These are phyloP conservation scores for Trypanosomatidae sp. DNA, from an alignment of 208 protist species.

Conservation along the genomic window DNA sequence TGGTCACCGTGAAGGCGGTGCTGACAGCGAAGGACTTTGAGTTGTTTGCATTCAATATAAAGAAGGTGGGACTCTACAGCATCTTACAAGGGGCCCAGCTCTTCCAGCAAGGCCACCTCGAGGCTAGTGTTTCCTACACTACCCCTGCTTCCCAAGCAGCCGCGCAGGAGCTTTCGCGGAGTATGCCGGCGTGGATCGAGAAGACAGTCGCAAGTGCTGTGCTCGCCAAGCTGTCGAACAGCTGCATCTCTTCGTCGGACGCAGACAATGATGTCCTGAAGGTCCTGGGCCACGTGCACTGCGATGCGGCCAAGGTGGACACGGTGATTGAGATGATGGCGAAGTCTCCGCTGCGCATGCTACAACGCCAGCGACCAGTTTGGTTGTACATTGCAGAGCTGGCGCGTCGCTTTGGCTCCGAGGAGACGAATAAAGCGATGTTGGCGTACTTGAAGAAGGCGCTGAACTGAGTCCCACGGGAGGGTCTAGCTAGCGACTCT, in stretches of 20 bases:
- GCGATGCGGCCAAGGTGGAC: conserved; percentile 50
- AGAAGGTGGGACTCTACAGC: conserved; percentile 54
- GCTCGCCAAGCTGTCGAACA: conserved; percentile 20
- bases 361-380: conserved; percentile 35
- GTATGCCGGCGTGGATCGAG: conserved; percentile 48
- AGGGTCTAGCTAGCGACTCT: background rate
- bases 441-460: conserved; percentile 24
- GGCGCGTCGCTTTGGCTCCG: conserved; percentile 44
- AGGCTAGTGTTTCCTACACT: conserved; percentile 3
- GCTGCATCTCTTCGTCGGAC: conserved; percentile 23
- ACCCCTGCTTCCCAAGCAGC: conserved; percentile 1
- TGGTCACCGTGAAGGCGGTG: conserved; percentile 35
- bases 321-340: conserved; percentile 33
- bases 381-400: conserved; percentile 49
- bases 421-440: conserved; percentile 26
- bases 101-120: conserved; percentile 44
- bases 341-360: conserved; percentile 34
- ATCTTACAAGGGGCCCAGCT: conserved; percentile 47
- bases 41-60: conserved; percentile 32
- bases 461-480: conserved; percentile 27
- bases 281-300: conserved; percentile 57
- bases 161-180: conserved; percentile 4
- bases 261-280: conserved; percentile 50
- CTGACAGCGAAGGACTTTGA: conserved; percentile 32
- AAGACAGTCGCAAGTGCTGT: conserved; percentile 29